Percentiles rank a stretch among this genome's conserved stretches.
phyloP scores from a whole-genome alignment of 164 flowering plant genomes.

The Amborella trichopoda region DNA sequence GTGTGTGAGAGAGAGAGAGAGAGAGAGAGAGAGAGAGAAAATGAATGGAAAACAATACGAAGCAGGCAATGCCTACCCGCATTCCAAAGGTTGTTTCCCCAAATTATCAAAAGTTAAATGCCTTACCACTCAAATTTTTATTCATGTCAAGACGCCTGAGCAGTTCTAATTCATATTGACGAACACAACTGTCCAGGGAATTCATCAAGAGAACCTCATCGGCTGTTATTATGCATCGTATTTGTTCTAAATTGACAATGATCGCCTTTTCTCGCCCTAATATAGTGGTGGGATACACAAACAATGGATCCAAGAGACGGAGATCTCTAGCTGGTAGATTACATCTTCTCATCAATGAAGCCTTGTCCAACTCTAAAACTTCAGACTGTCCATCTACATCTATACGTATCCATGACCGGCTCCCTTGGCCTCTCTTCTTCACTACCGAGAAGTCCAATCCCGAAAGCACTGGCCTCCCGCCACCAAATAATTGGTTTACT shows the following conservation, averaged over 20 bases:
- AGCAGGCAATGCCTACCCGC: no score
- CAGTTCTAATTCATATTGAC: constrained; percentile 65
- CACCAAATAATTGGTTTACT: background rate
- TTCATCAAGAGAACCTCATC: constrained; percentile 90
- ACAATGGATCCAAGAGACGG: constrained; percentile 87
- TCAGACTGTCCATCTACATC: constrained; percentile 55
- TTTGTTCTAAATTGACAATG: constrained; percentile 84
- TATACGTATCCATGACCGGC: constrained; percentile 88
- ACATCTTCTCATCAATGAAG: constrained; percentile 70
- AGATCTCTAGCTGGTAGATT: constrained; percentile 89
- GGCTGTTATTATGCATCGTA: constrained; percentile 87
- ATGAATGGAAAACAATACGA: no score
- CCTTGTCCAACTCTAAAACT: constrained; percentile 67
- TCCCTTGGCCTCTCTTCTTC: constrained; percentile 83
- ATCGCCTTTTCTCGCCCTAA: constrained; percentile 92
- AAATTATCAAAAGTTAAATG: no score
- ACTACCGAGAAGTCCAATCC: constrained; percentile 25
- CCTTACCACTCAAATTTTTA: constrained; percentile 65
- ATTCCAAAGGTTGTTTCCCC: no score
- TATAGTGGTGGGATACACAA: constrained; percentile 82
- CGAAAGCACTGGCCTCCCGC: constrained; percentile 13
- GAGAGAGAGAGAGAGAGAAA: no score
- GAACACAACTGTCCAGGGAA: constrained; percentile 67
- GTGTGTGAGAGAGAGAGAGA: no score
- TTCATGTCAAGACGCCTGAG: constrained; percentile 61